Percentiles rank a stretch among this genome's conserved stretches.
These are phyloP conservation scores for Amanita brunnescens DNA, from an alignment of 768 basidiomycete species.

Conservation along the genomic window DNA sequence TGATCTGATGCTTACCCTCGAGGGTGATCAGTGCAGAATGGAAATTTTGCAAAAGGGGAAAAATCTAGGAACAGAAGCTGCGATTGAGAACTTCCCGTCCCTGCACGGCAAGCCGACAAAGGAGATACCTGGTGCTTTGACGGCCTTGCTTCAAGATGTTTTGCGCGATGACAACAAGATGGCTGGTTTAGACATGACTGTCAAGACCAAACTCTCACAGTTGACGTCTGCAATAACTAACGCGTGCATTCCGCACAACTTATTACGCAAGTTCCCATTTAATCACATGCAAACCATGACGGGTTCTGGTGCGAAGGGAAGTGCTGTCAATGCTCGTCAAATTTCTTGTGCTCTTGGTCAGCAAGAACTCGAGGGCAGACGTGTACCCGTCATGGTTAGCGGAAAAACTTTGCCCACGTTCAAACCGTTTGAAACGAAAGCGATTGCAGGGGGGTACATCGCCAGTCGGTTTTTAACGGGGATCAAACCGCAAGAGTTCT, in stretches of 20 bases:
- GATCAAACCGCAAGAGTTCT: slow-evolving; percentile 97
- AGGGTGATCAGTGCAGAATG: slow-evolving; percentile 64
- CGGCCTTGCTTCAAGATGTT: slow-evolving; percentile 77
- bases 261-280: slow-evolving; percentile 90
- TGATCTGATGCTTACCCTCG: slow-evolving; percentile 82
- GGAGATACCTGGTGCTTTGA: slow-evolving; percentile 51
- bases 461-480: slow-evolving; percentile 98
- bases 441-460: slow-evolving; percentile 96
- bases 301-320: slow-evolving; percentile 95
- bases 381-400: slow-evolving; percentile 98
- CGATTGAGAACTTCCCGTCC: slow-evolving; percentile 86
- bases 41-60: slow-evolving; percentile 59
- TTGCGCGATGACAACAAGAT: slow-evolving; percentile 94
- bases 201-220: slow-evolving; percentile 77
- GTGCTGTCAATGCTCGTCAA: slow-evolving; percentile 93
- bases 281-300: slow-evolving; percentile 99
- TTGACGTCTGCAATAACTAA: slow-evolving; percentile 89
- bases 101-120: slow-evolving; percentile 39
- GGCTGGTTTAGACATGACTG: slow-evolving; percentile 91
- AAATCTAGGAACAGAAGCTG: slow-evolving; percentile 76
- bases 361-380: slow-evolving; percentile 96
- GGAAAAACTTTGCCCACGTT: slow-evolving; percentile 98
- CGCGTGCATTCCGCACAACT: slow-evolving; percentile 73
- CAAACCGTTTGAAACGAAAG: slow-evolving; percentile 94
- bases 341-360: slow-evolving; percentile 98